Evolutionary conservation across 1,139 yeast species (phyloP).

Genomic region (Pichia sp.): DNA sequence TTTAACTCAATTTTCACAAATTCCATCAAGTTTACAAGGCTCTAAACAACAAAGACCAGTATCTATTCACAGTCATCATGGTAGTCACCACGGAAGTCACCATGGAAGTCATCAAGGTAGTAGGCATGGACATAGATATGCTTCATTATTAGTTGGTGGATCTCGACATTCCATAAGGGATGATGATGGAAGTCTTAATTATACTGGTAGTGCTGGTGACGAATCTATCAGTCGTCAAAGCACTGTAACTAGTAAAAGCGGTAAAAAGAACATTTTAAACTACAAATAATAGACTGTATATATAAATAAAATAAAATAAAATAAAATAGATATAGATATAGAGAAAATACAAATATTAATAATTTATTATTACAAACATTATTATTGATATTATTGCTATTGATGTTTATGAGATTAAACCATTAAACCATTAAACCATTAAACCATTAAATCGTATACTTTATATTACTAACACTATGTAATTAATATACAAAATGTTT

Average conservation of each 20-base stretch:
- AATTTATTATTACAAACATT: no score
- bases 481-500: no score
- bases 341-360: no score
- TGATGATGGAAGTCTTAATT: slow-evolving; percentile 1
- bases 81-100: slow-evolving; percentile 7
- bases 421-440: no score
- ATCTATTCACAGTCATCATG: slow-evolving; percentile 8
- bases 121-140: slow-evolving; percentile 2
- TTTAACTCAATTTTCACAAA: slow-evolving; percentile 7
- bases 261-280: slow-evolving; percentile 12
- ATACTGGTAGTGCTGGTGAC: neutral
- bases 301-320: neutral
- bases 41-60: slow-evolving; percentile 1
- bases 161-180: slow-evolving; percentile 11
- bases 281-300: slow-evolving; percentile 6
- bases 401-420: no score
- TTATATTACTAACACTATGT: no score
- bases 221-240: slow-evolving; percentile 2
- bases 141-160: slow-evolving; percentile 1
- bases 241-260: neutral
- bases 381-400: no score
- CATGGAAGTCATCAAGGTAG: slow-evolving; percentile 4
- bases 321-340: neutral
- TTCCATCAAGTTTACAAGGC: neutral
- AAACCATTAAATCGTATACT: no score